These are phyloP conservation scores for Terfezia claveryi DNA, from an alignment of 495 filamentous ascomycete species.

Conservation along the genomic window DNA sequence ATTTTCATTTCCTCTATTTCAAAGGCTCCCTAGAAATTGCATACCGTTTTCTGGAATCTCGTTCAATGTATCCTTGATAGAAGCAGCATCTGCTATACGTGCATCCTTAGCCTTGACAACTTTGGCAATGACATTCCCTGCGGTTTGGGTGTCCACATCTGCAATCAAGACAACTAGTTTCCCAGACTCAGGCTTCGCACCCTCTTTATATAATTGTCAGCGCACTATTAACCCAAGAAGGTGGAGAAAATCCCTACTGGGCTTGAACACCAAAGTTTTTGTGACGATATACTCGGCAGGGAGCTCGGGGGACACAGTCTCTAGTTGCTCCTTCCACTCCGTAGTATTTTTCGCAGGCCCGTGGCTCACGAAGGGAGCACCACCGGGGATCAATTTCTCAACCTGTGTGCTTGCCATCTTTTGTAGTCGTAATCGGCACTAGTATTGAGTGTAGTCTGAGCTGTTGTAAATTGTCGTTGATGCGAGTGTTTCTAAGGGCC, in stretches of 20 bases:
- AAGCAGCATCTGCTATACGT: conserved; percentile 16
- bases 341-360: conserved; percentile 11
- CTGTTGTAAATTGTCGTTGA: too few relatives aligned
- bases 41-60: conserved; percentile 13
- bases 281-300: conserved; percentile 16
- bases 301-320: conserved; percentile 7
- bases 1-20: neutral
- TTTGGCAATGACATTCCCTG: conserved; percentile 14
- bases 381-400: neutral
- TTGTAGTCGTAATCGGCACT: too few relatives aligned
- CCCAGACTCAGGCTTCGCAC: conserved; percentile 17
- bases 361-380: conserved; percentile 1
- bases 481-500: too few relatives aligned
- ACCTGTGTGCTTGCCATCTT: neutral
- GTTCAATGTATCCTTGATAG: conserved; percentile 14
- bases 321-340: conserved; percentile 18
- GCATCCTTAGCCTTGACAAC: conserved; percentile 16
- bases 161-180: conserved; percentile 16
- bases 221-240: neutral
- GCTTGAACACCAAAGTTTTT: conserved; percentile 21
- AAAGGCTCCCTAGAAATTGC: neutral
- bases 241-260: conserved; percentile 11
- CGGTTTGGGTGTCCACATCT: conserved; percentile 16
- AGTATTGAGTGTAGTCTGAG: too few relatives aligned
- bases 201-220: conserved; percentile 9